Percentiles rank a stretch among this genome's conserved stretches.
phyloP scores from a whole-genome alignment of 257 asterid species.

The Nemophila menziesii region DNA sequence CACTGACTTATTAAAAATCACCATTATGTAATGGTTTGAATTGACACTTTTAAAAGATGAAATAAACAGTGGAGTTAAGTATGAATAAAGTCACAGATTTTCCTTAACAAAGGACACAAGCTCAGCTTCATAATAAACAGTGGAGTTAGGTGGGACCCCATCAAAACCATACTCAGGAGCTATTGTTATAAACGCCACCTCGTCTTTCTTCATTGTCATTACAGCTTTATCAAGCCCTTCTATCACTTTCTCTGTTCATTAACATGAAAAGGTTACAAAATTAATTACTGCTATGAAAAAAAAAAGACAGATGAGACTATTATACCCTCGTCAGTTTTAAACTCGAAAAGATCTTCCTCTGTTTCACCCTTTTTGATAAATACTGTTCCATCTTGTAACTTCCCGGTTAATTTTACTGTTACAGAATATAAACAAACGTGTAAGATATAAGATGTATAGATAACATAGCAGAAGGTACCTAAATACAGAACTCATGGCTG shows the following conservation, averaged over 20 bases:
- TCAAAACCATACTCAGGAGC: conserved; percentile 52
- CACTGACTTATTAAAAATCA: no score
- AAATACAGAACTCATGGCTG: no score
- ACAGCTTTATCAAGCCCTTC: conserved; percentile 46
- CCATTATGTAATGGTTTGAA: no score
- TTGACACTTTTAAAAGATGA: no score
- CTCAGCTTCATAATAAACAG: conserved; percentile 39
- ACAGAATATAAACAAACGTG: no score
- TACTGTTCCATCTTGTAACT: conserved; percentile 39
- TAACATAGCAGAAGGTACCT: no score
- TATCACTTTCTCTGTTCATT: conserved; percentile 36
- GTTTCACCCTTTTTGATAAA: conserved; percentile 33
- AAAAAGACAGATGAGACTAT: not conserved
- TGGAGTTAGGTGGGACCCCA: conserved; percentile 34
- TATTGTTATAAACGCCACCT: conserved; percentile 28
- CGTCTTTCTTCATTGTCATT: conserved; percentile 52
- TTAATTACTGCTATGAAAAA: not conserved
- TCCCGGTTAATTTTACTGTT: conserved; percentile 39
- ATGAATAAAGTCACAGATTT: no score
- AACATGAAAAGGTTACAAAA: not conserved
- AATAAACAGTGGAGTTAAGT: no score
- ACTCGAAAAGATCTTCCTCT: conserved; percentile 33
- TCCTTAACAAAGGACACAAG: conserved; percentile 45
- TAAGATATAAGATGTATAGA: no score
- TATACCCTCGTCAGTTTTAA: conserved; percentile 44